Conservation (phyloP, 129 eudicot genomes). For the Flaveria bidentis region DNA sequence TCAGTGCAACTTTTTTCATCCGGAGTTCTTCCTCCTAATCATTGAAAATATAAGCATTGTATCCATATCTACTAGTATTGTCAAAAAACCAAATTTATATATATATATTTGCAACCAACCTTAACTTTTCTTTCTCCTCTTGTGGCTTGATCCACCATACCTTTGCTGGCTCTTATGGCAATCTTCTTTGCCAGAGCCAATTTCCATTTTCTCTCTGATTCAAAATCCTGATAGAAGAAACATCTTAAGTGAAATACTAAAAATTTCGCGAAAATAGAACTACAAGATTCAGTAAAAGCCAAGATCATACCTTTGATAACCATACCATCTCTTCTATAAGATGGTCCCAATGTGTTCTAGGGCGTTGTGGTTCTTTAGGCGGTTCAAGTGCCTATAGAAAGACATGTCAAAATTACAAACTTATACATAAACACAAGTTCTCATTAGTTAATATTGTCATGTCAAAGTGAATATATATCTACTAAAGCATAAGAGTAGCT, state of each 20-base stretch:
- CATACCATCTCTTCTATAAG: slow-evolving; percentile 98
- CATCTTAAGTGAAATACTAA: not conserved
- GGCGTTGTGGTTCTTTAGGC: slow-evolving; percentile 92
- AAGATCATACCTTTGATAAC: slow-evolving; percentile 33
- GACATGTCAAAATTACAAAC: not conserved
- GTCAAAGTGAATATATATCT: not conserved
- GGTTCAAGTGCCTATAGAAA: slow-evolving; percentile 84
- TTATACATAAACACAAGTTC: not conserved
- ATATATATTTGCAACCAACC: slow-evolving; percentile 43
- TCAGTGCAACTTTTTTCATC: slow-evolving; percentile 83
- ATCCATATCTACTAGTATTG: not conserved
- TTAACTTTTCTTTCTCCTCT: slow-evolving; percentile 84
- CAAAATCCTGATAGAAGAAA: slow-evolving; percentile 65
- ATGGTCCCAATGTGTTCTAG: slow-evolving; percentile 99
- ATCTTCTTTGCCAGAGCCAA: slow-evolving; percentile 81
- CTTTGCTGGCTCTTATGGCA: slow-evolving; percentile 94
- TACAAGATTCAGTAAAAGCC: not conserved
- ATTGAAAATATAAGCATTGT: slow-evolving; percentile 12
- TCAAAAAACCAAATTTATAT: not conserved
- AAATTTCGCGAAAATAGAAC: not conserved
- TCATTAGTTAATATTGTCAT: not conserved
- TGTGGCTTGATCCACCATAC: slow-evolving; percentile 94
- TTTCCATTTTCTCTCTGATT: slow-evolving; percentile 95
- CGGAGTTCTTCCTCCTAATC: slow-evolving; percentile 96
- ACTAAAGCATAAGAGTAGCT: not conserved